Conservation (phyloP, 1,284 basidiomycete genomes). For the Sporisorium graminicola region DNA sequence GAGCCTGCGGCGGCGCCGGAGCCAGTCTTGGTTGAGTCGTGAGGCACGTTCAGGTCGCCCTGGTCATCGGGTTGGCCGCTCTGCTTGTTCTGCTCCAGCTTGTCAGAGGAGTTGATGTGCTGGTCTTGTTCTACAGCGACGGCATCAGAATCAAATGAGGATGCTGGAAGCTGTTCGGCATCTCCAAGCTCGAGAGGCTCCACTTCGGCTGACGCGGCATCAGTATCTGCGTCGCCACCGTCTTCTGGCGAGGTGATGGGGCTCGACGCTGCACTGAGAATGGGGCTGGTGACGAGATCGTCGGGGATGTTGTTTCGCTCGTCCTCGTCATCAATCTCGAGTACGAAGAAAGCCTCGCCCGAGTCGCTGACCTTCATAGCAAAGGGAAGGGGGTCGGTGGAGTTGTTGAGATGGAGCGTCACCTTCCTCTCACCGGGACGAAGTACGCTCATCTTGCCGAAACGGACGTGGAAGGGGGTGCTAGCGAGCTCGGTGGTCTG, state of each 20-base stretch:
- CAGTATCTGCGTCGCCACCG: slow-evolving; percentile 3
- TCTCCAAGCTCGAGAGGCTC: slow-evolving; percentile 60
- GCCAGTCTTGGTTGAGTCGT: slow-evolving; percentile 39
- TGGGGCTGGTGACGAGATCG: slow-evolving; percentile 91
- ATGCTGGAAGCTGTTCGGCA: slow-evolving; percentile 7
- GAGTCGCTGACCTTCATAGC: slow-evolving; percentile 99
- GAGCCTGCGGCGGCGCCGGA: slow-evolving; percentile 41
- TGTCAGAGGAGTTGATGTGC: slow-evolving; percentile 1
- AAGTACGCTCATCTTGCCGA: slow-evolving; percentile 97
- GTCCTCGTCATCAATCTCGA: slow-evolving; percentile 85
- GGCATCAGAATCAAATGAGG: not conserved
- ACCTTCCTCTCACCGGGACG: slow-evolving; percentile 93
- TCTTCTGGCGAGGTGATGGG: slow-evolving; percentile 41
- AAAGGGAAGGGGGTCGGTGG: slow-evolving; percentile 80
- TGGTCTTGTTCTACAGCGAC: not conserved
- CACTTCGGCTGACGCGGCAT: slow-evolving; percentile 29
- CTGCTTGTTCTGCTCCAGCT: slow-evolving; percentile 32
- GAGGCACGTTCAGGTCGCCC: slow-evolving; percentile 34
- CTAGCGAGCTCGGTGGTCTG: slow-evolving; percentile 78
- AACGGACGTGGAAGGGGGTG: slow-evolving; percentile 97
- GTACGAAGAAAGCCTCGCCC: slow-evolving; percentile 98
- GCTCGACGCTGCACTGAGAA: slow-evolving; percentile 65
- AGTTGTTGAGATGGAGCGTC: slow-evolving; percentile 64
- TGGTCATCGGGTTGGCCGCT: slow-evolving; percentile 28
- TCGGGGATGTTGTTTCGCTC: slow-evolving; percentile 80